Percentiles rank a stretch among this genome's conserved stretches.
Evolutionary conservation across 495 filamentous ascomycete species (phyloP).

Genomic region (Aspergillus funiculosus): DNA sequence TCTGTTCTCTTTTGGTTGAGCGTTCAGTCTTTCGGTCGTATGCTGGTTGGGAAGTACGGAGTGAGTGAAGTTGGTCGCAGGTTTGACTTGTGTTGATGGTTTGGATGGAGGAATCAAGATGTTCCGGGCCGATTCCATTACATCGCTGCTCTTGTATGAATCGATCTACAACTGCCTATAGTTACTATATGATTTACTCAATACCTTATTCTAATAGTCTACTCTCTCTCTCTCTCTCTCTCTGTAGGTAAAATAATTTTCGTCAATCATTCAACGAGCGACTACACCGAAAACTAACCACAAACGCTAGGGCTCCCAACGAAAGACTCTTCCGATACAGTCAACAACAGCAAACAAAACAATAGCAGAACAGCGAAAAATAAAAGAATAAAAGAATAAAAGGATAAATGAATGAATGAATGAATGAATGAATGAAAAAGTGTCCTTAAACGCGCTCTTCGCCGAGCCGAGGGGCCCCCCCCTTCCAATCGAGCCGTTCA

Average conservation of each 20-base stretch:
- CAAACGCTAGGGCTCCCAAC: slow-evolving; percentile 6
- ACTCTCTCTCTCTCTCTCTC: no score
- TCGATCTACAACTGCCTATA: not conserved
- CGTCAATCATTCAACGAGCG: not conserved
- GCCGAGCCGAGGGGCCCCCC: slow-evolving; percentile 68
- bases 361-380: not conserved
- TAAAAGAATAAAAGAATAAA: slow-evolving; percentile 10
- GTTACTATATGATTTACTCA: no score
- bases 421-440: not conserved
- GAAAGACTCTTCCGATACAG: not conserved
- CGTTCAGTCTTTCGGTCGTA: not conserved
- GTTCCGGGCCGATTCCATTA: slow-evolving; percentile 7
- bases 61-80: not conserved
- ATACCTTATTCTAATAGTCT: no score
- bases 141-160: not conserved
- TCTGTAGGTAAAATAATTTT: not conserved
- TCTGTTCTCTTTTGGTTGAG: not conserved
- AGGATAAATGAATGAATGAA: not conserved
- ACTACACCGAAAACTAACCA: not conserved
- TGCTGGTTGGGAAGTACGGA: not conserved
- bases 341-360: slow-evolving; percentile 2
- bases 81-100: slow-evolving; percentile 4
- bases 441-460: slow-evolving; percentile 42
- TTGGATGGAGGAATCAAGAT: slow-evolving; percentile 6
- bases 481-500: slow-evolving; percentile 87